Conservation (phyloP, 2,329 filamentous ascomycete species). For the Colletotrichum eleusines region DNA sequence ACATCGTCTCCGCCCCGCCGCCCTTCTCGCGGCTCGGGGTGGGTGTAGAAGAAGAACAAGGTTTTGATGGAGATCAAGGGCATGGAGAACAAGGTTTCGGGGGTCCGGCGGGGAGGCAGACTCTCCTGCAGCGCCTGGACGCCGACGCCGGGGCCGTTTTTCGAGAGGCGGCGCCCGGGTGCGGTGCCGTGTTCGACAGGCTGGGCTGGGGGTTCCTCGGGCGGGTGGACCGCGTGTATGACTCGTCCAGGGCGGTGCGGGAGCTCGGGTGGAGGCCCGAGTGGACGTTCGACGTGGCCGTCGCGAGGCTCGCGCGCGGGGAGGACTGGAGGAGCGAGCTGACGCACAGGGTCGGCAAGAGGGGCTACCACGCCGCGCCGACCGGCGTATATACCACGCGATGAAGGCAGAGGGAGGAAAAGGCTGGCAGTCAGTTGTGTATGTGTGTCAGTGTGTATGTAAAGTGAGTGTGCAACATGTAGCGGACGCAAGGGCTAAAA, state of each 20-base stretch:
- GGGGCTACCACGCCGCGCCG: conserved; percentile 57
- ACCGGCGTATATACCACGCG: conserved; percentile 59
- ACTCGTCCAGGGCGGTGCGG: conserved; percentile 55
- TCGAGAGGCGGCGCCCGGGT: conserved; percentile 45
- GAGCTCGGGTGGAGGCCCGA: conserved; percentile 58
- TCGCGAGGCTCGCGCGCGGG: conserved; percentile 52
- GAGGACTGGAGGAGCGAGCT: conserved; percentile 56
- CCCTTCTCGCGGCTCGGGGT: conserved; percentile 52
- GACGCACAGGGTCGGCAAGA: conserved; percentile 54
- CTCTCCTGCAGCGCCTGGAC: conserved; percentile 50
- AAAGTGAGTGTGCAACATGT: no score
- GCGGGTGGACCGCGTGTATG: conserved; percentile 60
- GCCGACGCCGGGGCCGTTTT: conserved; percentile 50
- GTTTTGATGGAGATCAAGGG: not conserved
- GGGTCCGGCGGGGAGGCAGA: not conserved
- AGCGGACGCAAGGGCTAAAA: no score
- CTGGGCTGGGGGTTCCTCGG: conserved; percentile 53
- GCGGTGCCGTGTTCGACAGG: conserved; percentile 48
- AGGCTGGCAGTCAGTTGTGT: no score
- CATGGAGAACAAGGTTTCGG: not conserved
- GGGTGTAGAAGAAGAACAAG: no score
- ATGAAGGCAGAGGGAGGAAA: conserved; percentile 15
- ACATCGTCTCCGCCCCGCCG: conserved; percentile 59
- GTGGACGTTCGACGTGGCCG: conserved; percentile 54
- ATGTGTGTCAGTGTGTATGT: no score